Base-by-base conservation (phyloP, 305 asterid species). In the Petunia hybrid region DNA sequence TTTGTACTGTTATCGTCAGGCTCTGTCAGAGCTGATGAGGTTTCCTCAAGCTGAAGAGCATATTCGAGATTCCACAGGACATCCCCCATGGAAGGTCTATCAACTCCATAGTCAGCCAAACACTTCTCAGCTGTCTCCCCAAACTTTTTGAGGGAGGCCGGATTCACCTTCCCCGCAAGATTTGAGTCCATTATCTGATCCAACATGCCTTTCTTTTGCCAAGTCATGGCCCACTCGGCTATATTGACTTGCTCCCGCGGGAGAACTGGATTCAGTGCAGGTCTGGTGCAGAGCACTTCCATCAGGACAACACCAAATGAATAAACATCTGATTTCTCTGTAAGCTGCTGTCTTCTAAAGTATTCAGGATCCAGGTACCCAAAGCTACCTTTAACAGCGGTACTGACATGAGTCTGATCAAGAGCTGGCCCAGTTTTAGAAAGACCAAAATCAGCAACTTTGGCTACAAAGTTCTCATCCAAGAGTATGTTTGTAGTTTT, bases 101-200 rank as follows among this genome's bases (percentile, higher is more conserved):
- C 99, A 60, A 92, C 97, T 41, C 99, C 99, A 38, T 97, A 88
- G 84, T 97, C 99, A 2, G 97, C 90, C 85, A 97, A 64, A 82
- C 99, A 97, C 81, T 97, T 97, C 85, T 97, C 97, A 3, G 99
- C 99, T 0, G 99, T 97, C 92, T 95, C 99, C 40, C 99, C 99
- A 4, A 90, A 97, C 85, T 97, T 97, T 92, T 90, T 95, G 36
- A 97, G 84, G 70, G 99, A 97, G 77, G 99, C 95, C 8, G 87
- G 70, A 82, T 92, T 95, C 53, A 97, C 99, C 86, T 91, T 95
- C 87, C 99, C 98, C 1, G 60, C 84, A 31, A 97, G 95, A 85
- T 91, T 91, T 31, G 89, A 80, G 81, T 97, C 99, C 98, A 97
- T 91, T 41, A 95, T 89, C 65, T 93, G 97, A 69, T 93, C 97